Evolutionary conservation across 352 stramenopile genomes (phyloP).

Genomic region (Plasmopara viticola): DNA sequence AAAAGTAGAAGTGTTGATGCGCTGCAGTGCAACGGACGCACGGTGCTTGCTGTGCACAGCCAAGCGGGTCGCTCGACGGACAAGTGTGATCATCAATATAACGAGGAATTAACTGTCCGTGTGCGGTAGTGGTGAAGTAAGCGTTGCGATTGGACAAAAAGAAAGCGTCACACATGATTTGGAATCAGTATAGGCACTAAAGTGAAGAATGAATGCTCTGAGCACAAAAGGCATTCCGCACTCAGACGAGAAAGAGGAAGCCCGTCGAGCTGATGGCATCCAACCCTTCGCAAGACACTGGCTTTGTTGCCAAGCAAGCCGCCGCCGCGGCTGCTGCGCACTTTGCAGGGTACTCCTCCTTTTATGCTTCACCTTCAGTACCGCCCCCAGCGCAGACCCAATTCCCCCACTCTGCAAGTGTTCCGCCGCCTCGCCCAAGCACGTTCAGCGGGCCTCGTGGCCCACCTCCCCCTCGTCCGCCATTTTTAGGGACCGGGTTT

Average conservation of each 20-base stretch:
- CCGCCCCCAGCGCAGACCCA: constrained; percentile 1
- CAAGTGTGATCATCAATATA: constrained; percentile 19
- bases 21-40: constrained; percentile 1
- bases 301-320: constrained; percentile 27
- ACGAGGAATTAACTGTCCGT: constrained; percentile 20
- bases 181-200: no score
- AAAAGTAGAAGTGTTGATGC: neutral
- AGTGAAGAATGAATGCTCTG: no score
- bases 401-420: constrained; percentile 4
- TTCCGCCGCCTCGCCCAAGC: constrained; percentile 11
- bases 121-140: neutral
- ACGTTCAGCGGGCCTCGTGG: constrained; percentile 24
- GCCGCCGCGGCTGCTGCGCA: constrained; percentile 32
- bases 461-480: constrained; percentile 16
- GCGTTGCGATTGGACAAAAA: constrained; percentile 2
- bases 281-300: constrained; percentile 22
- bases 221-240: neutral
- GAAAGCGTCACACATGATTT: neutral
- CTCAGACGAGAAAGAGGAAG: constrained; percentile 1
- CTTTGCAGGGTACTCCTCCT: constrained; percentile 63
- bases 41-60: constrained; percentile 24
- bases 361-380: constrained; percentile 37
- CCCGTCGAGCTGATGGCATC: constrained; percentile 27
- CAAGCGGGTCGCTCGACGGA: constrained; percentile 28
- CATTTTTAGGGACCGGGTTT: constrained; percentile 11